Percentiles rank a stretch among this genome's conserved stretches.
Conservation (phyloP, 164 flowering plant species). For the Taxillus chinensis region DNA sequence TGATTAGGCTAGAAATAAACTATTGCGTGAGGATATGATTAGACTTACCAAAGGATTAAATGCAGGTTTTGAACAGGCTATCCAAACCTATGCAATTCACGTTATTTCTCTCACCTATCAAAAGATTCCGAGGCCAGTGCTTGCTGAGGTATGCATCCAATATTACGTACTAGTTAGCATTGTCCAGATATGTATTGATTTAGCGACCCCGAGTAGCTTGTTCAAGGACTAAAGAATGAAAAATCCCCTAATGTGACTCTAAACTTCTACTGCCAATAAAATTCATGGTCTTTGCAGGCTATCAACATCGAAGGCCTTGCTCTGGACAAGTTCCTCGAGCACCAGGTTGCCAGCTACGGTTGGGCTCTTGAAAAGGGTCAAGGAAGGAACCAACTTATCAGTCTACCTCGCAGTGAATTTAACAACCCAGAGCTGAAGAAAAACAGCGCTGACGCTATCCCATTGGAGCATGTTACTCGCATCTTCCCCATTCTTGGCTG, state of each 20-base stretch:
- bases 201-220: no score
- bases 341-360: constrained; percentile 61
- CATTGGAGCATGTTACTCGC: constrained; percentile 69
- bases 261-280: no score
- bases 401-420: constrained; percentile 65
- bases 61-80: constrained; percentile 97
- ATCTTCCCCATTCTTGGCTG: constrained; percentile 82
- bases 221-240: no score
- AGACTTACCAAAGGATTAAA: constrained; percentile 8
- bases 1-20: no score
- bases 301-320: constrained; percentile 83
- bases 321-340: constrained; percentile 86
- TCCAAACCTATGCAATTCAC: constrained; percentile 82
- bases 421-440: constrained; percentile 87
- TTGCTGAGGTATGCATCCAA: constrained; percentile 73
- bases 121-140: constrained; percentile 77
- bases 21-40: background rate
- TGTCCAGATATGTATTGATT: constrained; percentile 2
- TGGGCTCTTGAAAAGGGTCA: constrained; percentile 71
- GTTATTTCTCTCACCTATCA: constrained; percentile 84
- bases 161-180: background rate
- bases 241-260: no score
- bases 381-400: constrained; percentile 59
- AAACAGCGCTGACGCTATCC: constrained; percentile 53
- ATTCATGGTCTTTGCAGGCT: constrained; percentile 37